phyloP scores from a whole-genome alignment of 139 green algal species.

The Bryopsis sp. region DNA sequence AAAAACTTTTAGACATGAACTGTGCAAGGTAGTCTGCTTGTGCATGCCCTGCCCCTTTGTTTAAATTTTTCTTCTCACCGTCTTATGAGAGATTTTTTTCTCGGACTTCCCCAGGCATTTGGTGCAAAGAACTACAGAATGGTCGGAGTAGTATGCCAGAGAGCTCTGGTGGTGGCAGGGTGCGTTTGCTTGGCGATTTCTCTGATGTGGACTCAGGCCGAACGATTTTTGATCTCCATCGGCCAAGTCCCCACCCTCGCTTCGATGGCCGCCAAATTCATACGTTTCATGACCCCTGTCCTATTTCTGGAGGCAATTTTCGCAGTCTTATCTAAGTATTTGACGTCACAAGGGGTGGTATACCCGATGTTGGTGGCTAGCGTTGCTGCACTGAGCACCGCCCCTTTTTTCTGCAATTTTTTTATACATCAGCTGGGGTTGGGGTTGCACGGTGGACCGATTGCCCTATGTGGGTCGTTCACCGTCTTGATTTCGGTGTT shows the following conservation, averaged over 20 bases:
- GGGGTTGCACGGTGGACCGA: neutral
- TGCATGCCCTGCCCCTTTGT: too few relatives aligned
- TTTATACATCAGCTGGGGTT: conserved; percentile 3
- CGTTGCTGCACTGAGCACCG: neutral
- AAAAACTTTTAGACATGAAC: too few relatives aligned
- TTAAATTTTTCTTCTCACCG: too few relatives aligned
- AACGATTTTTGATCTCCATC: neutral
- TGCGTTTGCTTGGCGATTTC: neutral
- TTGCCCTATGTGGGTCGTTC: neutral
- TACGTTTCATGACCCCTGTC: conserved; percentile 7
- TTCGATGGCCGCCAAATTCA: neutral
- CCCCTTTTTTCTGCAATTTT: neutral
- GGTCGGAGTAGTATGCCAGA: neutral
- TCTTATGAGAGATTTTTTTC: too few relatives aligned
- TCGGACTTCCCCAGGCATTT: too few relatives aligned
- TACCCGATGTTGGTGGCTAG: neutral
- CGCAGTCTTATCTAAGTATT: neutral
- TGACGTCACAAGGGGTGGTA: neutral
- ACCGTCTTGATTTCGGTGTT: neutral
- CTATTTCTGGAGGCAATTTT: conserved; percentile 4
- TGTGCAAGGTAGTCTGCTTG: too few relatives aligned
- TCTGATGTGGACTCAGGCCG: neutral
- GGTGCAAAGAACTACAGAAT: neutral
- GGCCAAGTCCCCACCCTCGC: neutral
- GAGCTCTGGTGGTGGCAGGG: neutral